A percentile compares a stretch with the other conserved stretches of the same genome.
phyloP scores from a whole-genome alignment of 2,329 filamentous ascomycete genomes.

The Fusarium mundagurra region DNA sequence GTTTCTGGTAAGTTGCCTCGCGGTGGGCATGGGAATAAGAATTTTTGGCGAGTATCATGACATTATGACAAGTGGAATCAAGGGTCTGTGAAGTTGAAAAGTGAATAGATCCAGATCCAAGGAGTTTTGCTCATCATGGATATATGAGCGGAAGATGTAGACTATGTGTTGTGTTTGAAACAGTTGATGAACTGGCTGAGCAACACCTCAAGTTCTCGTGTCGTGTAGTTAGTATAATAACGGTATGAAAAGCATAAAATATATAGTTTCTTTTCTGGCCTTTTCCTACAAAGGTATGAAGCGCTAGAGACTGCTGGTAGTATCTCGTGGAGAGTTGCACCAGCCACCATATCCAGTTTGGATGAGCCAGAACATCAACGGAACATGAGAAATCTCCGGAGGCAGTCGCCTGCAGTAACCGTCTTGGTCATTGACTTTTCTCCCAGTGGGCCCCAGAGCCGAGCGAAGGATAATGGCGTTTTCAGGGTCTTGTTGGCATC shows the following conservation, averaged over 20 bases:
- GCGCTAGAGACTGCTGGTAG: background rate
- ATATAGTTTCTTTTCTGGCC: background rate
- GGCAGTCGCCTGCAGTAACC: background rate
- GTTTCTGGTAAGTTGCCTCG: slow-evolving; percentile 24
- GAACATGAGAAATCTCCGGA: background rate
- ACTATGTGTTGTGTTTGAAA: background rate
- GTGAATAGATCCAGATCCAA: background rate
- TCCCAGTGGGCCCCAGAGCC: background rate
- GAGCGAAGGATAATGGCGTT: slow-evolving; percentile 13
- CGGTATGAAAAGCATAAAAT: background rate
- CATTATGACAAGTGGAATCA: slow-evolving; percentile 7
- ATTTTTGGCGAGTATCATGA: slow-evolving; percentile 3
- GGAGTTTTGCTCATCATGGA: background rate
- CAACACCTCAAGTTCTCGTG: background rate
- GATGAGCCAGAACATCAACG: background rate
- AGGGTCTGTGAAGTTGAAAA: background rate
- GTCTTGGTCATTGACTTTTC: background rate
- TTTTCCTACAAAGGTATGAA: background rate
- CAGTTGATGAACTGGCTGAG: background rate
- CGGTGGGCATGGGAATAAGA: background rate
- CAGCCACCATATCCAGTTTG: background rate
- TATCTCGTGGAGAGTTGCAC: background rate
- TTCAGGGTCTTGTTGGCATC: slow-evolving; percentile 23
- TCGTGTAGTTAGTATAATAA: background rate
- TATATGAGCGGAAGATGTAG: background rate